Percentiles rank a stretch among this genome's conserved stretches.
These are phyloP conservation scores for Picochlorum sp. DNA, from an alignment of 139 green algal species.

Conservation along the genomic window DNA sequence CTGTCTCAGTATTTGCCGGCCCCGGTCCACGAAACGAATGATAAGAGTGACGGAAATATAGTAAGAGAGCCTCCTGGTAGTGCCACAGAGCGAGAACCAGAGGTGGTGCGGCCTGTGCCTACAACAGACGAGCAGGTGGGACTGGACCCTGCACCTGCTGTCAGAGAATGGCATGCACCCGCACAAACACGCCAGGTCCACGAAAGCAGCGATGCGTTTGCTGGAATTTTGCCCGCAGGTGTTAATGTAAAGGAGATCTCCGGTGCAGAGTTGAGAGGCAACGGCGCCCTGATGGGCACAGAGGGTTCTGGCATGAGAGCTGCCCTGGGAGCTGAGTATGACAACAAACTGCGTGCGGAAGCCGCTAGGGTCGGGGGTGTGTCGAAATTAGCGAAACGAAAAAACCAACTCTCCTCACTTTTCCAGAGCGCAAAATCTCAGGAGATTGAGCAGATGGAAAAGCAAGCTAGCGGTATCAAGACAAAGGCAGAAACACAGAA, in stretches of 20 bases:
- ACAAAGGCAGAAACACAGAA: slow-evolving; percentile 60
- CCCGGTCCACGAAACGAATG: background rate
- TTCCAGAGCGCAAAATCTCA: slow-evolving; percentile 36
- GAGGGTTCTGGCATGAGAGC: slow-evolving; percentile 31
- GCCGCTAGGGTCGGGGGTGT: slow-evolving; percentile 30
- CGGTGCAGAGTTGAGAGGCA: slow-evolving; percentile 34
- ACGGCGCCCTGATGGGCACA: slow-evolving; percentile 34
- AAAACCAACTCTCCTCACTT: slow-evolving; percentile 71
- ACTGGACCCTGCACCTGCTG: no score
- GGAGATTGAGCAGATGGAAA: slow-evolving; percentile 65
- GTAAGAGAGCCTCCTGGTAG: background rate
- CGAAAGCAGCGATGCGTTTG: no score
- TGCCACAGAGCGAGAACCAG: background rate
- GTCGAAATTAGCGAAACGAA: slow-evolving; percentile 45
- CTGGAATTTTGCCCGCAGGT: background rate
- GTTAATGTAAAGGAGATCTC: slow-evolving; percentile 48
- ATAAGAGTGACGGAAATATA: background rate
- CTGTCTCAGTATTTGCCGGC: background rate
- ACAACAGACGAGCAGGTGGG: background rate
- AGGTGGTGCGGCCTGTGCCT: background rate
- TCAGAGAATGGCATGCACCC: no score
- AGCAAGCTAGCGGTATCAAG: slow-evolving; percentile 33
- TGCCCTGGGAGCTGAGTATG: slow-evolving; percentile 60
- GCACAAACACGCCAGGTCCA: no score
- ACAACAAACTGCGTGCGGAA: slow-evolving; percentile 37